These are phyloP conservation scores for Skeletonema costatum DNA, from an alignment of 108 stramenopile genomes.

Conservation along the genomic window DNA sequence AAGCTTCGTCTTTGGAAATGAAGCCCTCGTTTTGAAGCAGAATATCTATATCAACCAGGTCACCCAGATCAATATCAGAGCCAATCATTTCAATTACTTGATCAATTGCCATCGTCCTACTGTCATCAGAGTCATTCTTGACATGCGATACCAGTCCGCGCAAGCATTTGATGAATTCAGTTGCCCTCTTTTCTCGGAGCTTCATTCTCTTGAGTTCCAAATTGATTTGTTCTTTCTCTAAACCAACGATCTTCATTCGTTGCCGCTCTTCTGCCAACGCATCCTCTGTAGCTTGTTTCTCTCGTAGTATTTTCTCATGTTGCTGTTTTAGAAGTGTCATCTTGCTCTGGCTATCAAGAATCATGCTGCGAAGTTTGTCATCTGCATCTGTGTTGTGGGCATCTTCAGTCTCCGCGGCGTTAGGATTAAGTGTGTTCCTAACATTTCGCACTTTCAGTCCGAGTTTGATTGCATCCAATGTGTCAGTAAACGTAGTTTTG, in stretches of 20 bases:
- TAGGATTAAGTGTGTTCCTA: background rate
- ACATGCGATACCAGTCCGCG: background rate
- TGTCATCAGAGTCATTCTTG: background rate
- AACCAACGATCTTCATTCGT: background rate
- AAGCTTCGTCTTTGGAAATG: constrained; percentile 3
- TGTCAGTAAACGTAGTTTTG: background rate
- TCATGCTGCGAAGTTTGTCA: background rate
- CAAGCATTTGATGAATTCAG: background rate
- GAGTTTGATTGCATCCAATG: constrained; percentile 10
- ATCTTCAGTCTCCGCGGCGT: background rate
- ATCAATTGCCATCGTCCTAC: background rate
- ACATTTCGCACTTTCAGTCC: constrained; percentile 7
- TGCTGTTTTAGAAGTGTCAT: background rate
- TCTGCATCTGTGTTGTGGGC: background rate
- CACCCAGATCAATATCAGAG: background rate
- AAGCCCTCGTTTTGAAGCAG: background rate
- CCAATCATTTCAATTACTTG: background rate
- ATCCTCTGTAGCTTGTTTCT: background rate
- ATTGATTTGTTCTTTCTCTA: background rate
- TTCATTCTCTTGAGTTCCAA: background rate
- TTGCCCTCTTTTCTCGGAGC: background rate
- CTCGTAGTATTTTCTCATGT: background rate
- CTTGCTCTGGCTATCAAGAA: background rate
- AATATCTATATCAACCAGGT: background rate
- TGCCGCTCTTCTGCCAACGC: background rate